Base-by-base conservation (phyloP, 2,329 filamentous ascomycete genomes). In the Neonectria punicea region DNA sequence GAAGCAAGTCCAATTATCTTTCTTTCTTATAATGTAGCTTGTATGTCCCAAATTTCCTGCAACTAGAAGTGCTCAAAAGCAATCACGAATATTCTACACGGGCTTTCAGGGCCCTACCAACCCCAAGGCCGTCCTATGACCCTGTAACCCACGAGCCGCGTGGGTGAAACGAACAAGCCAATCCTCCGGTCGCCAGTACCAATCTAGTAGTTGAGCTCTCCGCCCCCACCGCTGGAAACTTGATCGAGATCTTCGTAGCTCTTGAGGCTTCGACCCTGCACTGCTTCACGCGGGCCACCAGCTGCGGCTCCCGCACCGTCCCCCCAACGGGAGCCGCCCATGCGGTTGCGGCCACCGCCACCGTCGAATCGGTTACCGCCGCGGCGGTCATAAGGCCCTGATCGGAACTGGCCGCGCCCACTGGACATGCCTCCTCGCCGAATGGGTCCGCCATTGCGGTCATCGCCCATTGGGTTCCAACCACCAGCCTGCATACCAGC, bases 241-340 rank as follows among this genome's bases (percentile, higher is more conserved):
- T 97, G 95, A 81, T 99, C 96, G 25, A 99, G 84, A 77, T 99
- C 96, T 79, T 99, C 97, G 77, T 99, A 99, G 79, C 93, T 98
- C 86, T 97, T 97, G 70, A 99, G 82, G 66, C 93, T 97, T 62
- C 96, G 89, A 5, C 96, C 96, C 71, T 97, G 93, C 1, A 97
- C 94, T 11, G 96, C 95, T 80, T 98, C 94, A 20, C 93, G 88
- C 20, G 96, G 95, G 0, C 94, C 94, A 65, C 94, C 91, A 2
- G 92, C 90, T 36, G 91, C 89, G 25, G 88, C 91, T 43, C 92
- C 91, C 53, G 93, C 92, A 28, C 91, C 91, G 69, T 93, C 92
- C 46, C 91, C 91, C 87, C 91, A 92, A 70, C 89, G 85, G 36
- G 88, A 88, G 72, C 81, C 73, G 58, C 86, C 83, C 51, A 80